Evolutionary conservation across 2,329 filamentous ascomycete species (phyloP).

Genomic region (Dactylellina drechsleri): DNA sequence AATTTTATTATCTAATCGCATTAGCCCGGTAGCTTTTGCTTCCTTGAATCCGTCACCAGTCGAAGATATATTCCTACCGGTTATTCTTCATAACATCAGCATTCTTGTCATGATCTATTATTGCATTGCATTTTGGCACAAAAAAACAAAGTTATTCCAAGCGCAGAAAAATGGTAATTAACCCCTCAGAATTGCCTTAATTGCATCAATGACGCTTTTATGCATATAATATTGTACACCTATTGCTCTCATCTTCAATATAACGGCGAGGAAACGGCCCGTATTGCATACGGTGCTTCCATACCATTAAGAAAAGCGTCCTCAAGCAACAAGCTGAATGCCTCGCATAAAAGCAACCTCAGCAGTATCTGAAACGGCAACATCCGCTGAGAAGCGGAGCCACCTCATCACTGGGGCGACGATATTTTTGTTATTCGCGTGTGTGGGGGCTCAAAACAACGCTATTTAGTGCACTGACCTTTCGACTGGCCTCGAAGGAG

Average conservation of each 20-base stretch:
- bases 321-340: slow-evolving; percentile 49
- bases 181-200: slow-evolving; percentile 55
- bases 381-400: slow-evolving; percentile 37
- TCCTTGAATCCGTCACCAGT: slow-evolving; percentile 14
- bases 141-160: no score
- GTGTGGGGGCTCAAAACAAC: neutral
- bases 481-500: neutral
- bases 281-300: slow-evolving; percentile 37
- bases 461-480: slow-evolving; percentile 7
- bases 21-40: neutral
- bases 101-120: slow-evolving; percentile 10
- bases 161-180: no score
- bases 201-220: slow-evolving; percentile 45
- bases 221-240: slow-evolving; percentile 18
- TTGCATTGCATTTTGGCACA: no score
- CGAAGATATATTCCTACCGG: slow-evolving; percentile 9
- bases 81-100: slow-evolving; percentile 12
- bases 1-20: slow-evolving; percentile 18
- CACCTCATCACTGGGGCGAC: slow-evolving; percentile 48
- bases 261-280: slow-evolving; percentile 33
- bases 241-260: slow-evolving; percentile 37
- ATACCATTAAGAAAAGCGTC: slow-evolving; percentile 29
- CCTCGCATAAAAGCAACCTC: slow-evolving; percentile 52
- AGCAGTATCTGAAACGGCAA: slow-evolving; percentile 53
- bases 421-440: neutral